Base-by-base conservation (phyloP, 2,329 filamentous ascomycete species). In the Aspergillus hiratsukae region DNA sequence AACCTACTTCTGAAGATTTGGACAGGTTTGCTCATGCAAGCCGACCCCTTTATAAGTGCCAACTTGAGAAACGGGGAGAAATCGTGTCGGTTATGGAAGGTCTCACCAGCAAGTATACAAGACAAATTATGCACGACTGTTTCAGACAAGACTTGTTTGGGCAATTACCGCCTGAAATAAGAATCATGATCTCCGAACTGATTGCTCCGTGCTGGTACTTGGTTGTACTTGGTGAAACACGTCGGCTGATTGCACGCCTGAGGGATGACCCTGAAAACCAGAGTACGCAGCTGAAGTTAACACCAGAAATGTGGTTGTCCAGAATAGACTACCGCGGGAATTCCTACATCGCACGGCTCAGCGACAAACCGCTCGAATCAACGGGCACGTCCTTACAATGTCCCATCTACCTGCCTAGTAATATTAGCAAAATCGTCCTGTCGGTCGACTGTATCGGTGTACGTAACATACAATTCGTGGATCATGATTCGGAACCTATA, bases 141-240 rank as follows among this genome's bases (percentile, higher is more conserved):
- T 53, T 53, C 43, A n/a, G 7, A 48, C 50, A 53, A 19, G 48
- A 56, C n/a, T 49, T 56, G 9, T 17, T 53, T 4, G 2, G 5
- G 10, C 29, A 28, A 37, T 37, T 58, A 17, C 57, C 51, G 41
- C 3, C 21, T 8, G 53, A 58, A 28, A 23, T 58, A 6, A 3
- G 19, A 4, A 10, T 31, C 2, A 31, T 49, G 43, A 54, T 58
- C 28, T 31, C 43, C n/a, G 25, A 58, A 11, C 4, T 41, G 0
- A 51, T 56, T 40, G 46, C 31, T 11, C 55, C 58, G 3, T 58
- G 56, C 49, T 56, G 57, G 57, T 59, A 54, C 43, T 41, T 59
- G 43, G 54, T 31, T 27, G 54, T 61, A 5, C 54, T 61, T 31
- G 54, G 56, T 14, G 50, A 61, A 54, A 46, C 21, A 8, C 51